Evolutionary conservation across 2,329 filamentous ascomycete genomes (phyloP).

Genomic region (Daldinia sp.): DNA sequence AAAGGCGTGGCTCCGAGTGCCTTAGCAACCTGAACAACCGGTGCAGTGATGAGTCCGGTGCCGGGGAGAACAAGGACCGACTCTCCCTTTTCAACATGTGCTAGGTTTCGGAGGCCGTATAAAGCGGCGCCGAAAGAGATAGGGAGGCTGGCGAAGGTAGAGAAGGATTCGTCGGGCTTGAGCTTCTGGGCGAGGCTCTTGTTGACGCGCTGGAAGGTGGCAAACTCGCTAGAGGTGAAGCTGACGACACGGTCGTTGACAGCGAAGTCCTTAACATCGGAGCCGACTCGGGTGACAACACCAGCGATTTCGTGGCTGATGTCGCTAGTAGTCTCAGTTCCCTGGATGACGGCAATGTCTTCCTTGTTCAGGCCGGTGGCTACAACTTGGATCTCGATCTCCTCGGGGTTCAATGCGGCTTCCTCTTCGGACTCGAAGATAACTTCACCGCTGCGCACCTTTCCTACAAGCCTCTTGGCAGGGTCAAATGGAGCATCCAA

Average conservation of each 20-base stretch:
- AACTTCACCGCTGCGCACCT: conserved; percentile 31
- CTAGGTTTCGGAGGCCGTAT: conserved; percentile 34
- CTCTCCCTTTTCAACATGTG: conserved; percentile 1
- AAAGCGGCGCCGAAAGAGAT: conserved; percentile 35
- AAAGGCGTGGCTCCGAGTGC: conserved; percentile 31
- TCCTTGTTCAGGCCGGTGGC: conserved; percentile 37
- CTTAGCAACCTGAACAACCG: conserved; percentile 33
- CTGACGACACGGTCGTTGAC: conserved; percentile 42
- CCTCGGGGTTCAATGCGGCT: not conserved
- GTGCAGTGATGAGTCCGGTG: conserved; percentile 26
- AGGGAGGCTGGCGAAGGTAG: conserved; percentile 17
- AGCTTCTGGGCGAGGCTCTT: conserved; percentile 28
- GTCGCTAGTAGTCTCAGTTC: conserved; percentile 35
- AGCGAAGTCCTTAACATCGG: conserved; percentile 25
- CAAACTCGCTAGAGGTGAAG: conserved; percentile 34
- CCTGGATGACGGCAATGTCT: conserved; percentile 36
- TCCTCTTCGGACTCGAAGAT: conserved; percentile 26
- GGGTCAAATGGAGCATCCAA: conserved; percentile 25
- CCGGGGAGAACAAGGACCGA: conserved; percentile 37
- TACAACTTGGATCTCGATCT: conserved; percentile 36
- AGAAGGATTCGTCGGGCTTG: conserved; percentile 21
- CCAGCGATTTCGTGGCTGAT: conserved; percentile 41
- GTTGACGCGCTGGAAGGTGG: conserved; percentile 35
- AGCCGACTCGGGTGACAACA: conserved; percentile 36
- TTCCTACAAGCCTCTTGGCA: conserved; percentile 32